These are phyloP conservation scores for Chrysochromulina tobinii DNA, from an alignment of 78 protist genomes.

Conservation along the genomic window DNA sequence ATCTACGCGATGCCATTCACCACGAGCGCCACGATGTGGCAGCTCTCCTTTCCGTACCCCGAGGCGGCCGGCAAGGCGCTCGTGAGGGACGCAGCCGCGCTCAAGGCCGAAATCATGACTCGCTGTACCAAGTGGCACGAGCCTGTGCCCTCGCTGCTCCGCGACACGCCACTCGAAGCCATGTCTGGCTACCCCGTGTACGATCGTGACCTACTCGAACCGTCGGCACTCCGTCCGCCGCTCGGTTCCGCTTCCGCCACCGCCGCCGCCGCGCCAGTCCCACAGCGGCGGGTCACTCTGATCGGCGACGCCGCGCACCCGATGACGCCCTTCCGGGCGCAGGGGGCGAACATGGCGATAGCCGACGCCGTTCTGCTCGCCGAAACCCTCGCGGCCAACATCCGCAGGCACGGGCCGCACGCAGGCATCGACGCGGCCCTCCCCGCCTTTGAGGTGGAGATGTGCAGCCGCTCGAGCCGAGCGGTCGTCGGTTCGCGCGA, in stretches of 20 bases:
- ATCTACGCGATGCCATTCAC: slow-evolving; percentile 26
- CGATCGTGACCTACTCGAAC: slow-evolving; percentile 12
- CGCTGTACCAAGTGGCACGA: slow-evolving; percentile 14
- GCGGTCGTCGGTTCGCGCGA: not conserved
- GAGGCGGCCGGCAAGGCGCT: not conserved
- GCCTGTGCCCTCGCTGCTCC: not conserved
- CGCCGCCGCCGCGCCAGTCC: not conserved
- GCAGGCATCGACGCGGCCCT: not conserved
- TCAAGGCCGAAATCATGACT: not conserved
- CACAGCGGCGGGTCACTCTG: not conserved
- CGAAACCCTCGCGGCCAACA: not conserved
- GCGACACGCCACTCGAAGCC: not conserved
- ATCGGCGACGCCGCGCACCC: slow-evolving; percentile 28
- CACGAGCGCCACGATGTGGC: slow-evolving; percentile 18
- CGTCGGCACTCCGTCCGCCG: not conserved
- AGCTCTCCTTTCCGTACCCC: slow-evolving; percentile 16
- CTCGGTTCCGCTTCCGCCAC: not conserved
- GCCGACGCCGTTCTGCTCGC: not conserved
- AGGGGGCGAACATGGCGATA: not conserved
- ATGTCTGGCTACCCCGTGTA: slow-evolving; percentile 28
- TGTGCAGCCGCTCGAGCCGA: not conserved
- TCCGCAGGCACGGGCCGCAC: not conserved
- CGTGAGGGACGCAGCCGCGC: not conserved
- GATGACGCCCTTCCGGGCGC: slow-evolving; percentile 6
- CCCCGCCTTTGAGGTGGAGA: not conserved